Evolutionary conservation across 345 rosid genomes (phyloP).

Genomic region (Sisymbrium altissimum): DNA sequence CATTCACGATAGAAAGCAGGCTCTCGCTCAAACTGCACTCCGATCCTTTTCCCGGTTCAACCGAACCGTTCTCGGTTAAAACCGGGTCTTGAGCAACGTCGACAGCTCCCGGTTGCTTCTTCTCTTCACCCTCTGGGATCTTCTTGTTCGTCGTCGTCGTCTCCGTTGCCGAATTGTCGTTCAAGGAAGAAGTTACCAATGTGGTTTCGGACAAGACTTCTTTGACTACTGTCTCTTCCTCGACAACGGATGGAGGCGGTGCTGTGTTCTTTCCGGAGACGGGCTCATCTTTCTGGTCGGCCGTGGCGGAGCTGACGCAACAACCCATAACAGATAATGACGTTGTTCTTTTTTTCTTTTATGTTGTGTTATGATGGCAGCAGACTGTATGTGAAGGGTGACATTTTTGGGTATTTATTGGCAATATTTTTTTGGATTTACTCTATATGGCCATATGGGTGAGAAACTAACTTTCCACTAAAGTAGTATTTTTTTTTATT

Average conservation of each 20-base stretch:
- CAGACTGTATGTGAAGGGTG: slow-evolving; percentile 3
- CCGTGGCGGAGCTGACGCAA: slow-evolving; percentile 29
- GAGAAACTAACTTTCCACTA: not conserved
- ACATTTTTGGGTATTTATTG: slow-evolving; percentile 27
- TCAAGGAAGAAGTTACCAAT: not conserved
- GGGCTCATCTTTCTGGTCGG: slow-evolving; percentile 10
- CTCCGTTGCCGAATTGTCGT: slow-evolving; percentile 7
- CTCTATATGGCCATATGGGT: not conserved
- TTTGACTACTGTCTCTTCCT: slow-evolving; percentile 32
- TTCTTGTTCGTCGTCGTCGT: not conserved
- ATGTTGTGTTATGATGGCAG: not conserved
- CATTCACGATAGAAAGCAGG: slow-evolving; percentile 24
- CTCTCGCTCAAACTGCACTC: slow-evolving; percentile 37
- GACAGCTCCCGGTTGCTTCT: slow-evolving; percentile 22
- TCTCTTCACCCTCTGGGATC: slow-evolving; percentile 8
- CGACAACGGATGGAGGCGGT: slow-evolving; percentile 9
- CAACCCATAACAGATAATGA: slow-evolving; percentile 30
- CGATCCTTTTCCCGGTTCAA: slow-evolving; percentile 21
- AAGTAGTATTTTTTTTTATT: not conserved
- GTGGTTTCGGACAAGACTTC: slow-evolving; percentile 38
- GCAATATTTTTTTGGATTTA: slow-evolving; percentile 11
- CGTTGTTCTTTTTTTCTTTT: not conserved
- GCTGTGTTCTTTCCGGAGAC: slow-evolving; percentile 13
- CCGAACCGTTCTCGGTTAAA: not conserved
- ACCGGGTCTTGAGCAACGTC: not conserved